Conservation (phyloP, 2,329 filamentous ascomycete species). For the Microdochium bolleyi region DNA sequence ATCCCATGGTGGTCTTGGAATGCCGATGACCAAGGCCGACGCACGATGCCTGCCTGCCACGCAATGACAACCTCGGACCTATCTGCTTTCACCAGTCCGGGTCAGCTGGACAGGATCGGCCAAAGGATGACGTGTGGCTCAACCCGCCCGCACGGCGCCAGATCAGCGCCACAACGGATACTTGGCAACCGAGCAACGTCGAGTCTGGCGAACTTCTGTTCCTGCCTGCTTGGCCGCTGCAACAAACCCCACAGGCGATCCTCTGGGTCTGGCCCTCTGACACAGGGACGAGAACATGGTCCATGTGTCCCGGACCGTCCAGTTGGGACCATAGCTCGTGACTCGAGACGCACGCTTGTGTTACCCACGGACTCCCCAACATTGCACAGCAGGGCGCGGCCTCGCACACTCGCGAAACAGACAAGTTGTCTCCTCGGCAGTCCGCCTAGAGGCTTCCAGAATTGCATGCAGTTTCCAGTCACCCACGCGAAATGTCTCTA, state of each 20-base stretch:
- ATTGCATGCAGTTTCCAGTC: not conserved
- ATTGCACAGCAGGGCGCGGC: not conserved
- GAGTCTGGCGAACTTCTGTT: not conserved
- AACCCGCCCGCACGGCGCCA: not conserved
- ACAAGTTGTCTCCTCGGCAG: no score
- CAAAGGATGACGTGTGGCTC: not conserved
- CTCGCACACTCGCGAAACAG: not conserved
- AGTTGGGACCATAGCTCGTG: not conserved
- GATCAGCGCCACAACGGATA: not conserved
- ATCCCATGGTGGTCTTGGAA: no score
- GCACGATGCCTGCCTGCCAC: not conserved
- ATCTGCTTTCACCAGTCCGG: not conserved
- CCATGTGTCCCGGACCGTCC: not conserved
- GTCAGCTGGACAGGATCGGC: not conserved
- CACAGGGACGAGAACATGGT: not conserved
- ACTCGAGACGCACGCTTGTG: not conserved
- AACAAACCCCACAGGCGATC: not conserved
- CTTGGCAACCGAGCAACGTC: not conserved
- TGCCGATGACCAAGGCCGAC: not conserved
- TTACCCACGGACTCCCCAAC: not conserved
- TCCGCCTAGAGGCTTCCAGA: no score
- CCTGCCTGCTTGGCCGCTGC: not conserved
- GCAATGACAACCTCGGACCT: not conserved
- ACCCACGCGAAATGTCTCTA: not conserved
- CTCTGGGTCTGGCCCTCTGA: not conserved